A percentile compares a stretch with the other conserved stretches of the same genome.
Conservation (phyloP, 139 green algal genomes). For the Chlamydomonas incerta region DNA sequence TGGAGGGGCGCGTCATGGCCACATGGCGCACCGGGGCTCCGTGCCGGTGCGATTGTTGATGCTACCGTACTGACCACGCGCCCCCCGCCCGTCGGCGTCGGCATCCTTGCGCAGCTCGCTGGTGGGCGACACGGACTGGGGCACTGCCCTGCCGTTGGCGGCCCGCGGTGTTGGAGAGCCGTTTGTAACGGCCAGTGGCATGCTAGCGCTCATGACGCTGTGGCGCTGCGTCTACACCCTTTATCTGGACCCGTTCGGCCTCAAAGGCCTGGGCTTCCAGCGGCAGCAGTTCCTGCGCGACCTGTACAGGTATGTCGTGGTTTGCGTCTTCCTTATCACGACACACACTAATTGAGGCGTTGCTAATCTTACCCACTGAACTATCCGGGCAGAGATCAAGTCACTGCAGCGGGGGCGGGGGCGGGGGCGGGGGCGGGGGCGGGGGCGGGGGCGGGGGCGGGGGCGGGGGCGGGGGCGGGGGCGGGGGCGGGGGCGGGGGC, state of each 20-base stretch:
- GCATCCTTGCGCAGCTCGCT: conserved; percentile 30
- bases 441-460: too few relatives aligned
- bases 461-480: too few relatives aligned
- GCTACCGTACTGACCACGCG: neutral
- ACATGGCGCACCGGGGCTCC: too few relatives aligned
- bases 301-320: conserved; percentile 5
- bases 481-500: too few relatives aligned
- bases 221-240: conserved; percentile 78
- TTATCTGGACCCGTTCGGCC: conserved; percentile 74
- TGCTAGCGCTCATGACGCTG: conserved; percentile 78
- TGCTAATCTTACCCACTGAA: too few relatives aligned
- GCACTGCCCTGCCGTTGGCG: conserved; percentile 68
- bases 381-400: too few relatives aligned
- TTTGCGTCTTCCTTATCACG: too few relatives aligned
- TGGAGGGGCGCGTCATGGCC: too few relatives aligned
- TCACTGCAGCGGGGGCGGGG: too few relatives aligned
- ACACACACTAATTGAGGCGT: too few relatives aligned
- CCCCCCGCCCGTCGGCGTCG: too few relatives aligned
- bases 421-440: too few relatives aligned
- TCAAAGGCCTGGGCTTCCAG: conserved; percentile 41
- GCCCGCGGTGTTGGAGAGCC: conserved; percentile 75
- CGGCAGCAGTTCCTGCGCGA: conserved; percentile 27
- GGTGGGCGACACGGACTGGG: conserved; percentile 66
- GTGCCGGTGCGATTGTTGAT: neutral
- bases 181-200: conserved; percentile 68